Evolutionary conservation across 345 rosid species (phyloP), one percentile per base, ranked within the genome.

Genomic region (Diplotaxis tenuifolia): DNA sequence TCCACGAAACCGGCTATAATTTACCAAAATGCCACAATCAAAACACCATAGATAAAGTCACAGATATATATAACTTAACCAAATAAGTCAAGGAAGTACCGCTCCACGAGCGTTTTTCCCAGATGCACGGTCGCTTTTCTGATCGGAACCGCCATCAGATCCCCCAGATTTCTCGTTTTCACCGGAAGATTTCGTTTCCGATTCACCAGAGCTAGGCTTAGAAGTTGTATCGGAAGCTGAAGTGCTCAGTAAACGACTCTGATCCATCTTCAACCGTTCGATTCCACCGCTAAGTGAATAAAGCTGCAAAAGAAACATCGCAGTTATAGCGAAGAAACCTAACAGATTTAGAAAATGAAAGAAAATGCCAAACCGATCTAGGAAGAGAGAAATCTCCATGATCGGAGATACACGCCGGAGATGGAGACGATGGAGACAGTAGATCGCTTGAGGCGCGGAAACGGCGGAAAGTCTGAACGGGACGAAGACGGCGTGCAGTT

Each of bases 31-130:
- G n/a, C 11, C 75, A 52, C 68, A 71, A 59, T 71, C 59, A 71
- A 36, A 45, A 50, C 42, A 76, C 62, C 36, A 50, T 4, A 14
- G 5, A 50, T 4, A 14, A 2, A 27, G 12, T 12, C 9, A n/a
- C 29, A 21, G 28, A 21, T 12, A 40, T 29, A 40, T 29, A 1
- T 12, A 4, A 6, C 9, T 5, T 15, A 36, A 10, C n/a, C 57
- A 52, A n/a, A 57, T 27, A 14, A 57, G 34, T 40, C 40, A 54
- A n/a, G 19, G 23, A 3, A 4, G 70, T 84, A 96, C 99, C 98
- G 94, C 99, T 65, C 99, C 94, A 38, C 98, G 99, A 21, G 88
- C 81, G 73, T 94, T 63, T 84, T 86, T 95, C 45, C 99, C 89
- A 6, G 86, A 72, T 29, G 50, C 61, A 47, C 86, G 85, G 6